Percentiles rank a stretch among this genome's conserved stretches.
phyloP scores from a whole-genome alignment of 805 yeast species.

The Blastobotrys parvus region DNA sequence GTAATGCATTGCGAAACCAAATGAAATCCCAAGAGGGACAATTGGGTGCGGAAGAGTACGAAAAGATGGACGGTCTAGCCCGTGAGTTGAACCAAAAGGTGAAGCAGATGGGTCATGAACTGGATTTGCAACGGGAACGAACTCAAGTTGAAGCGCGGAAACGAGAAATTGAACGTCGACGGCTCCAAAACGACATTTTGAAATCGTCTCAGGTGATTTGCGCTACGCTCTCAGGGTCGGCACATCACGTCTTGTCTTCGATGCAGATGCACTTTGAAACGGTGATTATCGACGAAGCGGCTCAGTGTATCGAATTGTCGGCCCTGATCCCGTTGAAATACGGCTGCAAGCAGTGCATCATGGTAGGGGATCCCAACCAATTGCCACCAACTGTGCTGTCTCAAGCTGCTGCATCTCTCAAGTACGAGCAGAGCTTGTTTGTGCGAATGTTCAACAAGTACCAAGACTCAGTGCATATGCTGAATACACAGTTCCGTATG shows the following conservation, averaged over 20 bases:
- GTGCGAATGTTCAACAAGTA: slow-evolving; percentile 80
- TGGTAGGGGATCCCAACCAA: slow-evolving; percentile 99
- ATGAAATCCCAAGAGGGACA: slow-evolving; percentile 16
- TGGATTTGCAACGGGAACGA: slow-evolving; percentile 74
- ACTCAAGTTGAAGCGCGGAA: slow-evolving; percentile 61
- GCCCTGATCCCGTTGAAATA: slow-evolving; percentile 86
- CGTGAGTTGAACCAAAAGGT: slow-evolving; percentile 54
- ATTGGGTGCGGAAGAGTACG: slow-evolving; percentile 22
- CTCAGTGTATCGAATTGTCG: slow-evolving; percentile 91
- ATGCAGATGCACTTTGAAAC: slow-evolving; percentile 76
- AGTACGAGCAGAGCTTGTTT: slow-evolving; percentile 86
- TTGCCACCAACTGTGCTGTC: slow-evolving; percentile 95
- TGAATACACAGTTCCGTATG: slow-evolving; percentile 96
- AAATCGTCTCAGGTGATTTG: slow-evolving; percentile 78
- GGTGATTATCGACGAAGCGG: slow-evolving; percentile 93
- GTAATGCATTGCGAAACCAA: slow-evolving; percentile 45
- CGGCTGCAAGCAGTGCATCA: slow-evolving; percentile 81
- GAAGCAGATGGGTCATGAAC: slow-evolving; percentile 58
- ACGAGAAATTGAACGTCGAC: slow-evolving; percentile 69
- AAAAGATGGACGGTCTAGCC: slow-evolving; percentile 33
- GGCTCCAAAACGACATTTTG: slow-evolving; percentile 63
- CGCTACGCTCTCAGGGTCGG: slow-evolving; percentile 88
- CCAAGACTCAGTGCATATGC: slow-evolving; percentile 52
- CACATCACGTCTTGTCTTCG: slow-evolving; percentile 74
- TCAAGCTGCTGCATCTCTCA: slow-evolving; percentile 68